Conservation (phyloP, 208 protist genomes). For the Acanthamoeba sp. region DNA sequence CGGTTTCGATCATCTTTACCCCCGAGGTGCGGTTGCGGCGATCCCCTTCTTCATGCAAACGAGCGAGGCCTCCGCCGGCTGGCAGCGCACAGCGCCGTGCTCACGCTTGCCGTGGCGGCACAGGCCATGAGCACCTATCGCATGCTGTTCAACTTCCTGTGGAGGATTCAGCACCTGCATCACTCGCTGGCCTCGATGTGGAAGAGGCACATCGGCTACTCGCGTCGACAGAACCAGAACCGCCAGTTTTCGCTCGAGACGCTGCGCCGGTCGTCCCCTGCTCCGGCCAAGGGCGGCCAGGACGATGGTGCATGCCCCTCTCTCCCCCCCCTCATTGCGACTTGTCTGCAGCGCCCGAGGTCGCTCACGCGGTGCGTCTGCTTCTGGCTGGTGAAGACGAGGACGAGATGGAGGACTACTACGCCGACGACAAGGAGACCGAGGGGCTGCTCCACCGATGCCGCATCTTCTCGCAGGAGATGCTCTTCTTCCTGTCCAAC, state of each 20-base stretch:
- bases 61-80: too few relatives aligned
- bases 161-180: constrained; percentile 87
- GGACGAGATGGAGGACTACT: constrained; percentile 18
- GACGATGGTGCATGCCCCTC: neutral
- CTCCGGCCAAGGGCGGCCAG: neutral
- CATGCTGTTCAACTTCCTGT: constrained; percentile 88
- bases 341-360: too few relatives aligned
- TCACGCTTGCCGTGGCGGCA: neutral
- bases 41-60: neutral
- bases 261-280: neutral
- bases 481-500: constrained; percentile 88
- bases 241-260: constrained; percentile 18
- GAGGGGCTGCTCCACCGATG: constrained; percentile 76
- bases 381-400: too few relatives aligned
- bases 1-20: constrained; percentile 87
- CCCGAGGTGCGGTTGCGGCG: neutral
- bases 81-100: too few relatives aligned
- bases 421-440: constrained; percentile 38
- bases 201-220: constrained; percentile 72
- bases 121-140: constrained; percentile 76
- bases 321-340: too few relatives aligned
- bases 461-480: constrained; percentile 83
- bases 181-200: constrained; percentile 78
- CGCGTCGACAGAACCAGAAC: constrained; percentile 36
- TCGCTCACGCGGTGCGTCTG: too few relatives aligned